Conservation (phyloP, 352 stramenopile species). For the Phytophthora citrophthora region DNA sequence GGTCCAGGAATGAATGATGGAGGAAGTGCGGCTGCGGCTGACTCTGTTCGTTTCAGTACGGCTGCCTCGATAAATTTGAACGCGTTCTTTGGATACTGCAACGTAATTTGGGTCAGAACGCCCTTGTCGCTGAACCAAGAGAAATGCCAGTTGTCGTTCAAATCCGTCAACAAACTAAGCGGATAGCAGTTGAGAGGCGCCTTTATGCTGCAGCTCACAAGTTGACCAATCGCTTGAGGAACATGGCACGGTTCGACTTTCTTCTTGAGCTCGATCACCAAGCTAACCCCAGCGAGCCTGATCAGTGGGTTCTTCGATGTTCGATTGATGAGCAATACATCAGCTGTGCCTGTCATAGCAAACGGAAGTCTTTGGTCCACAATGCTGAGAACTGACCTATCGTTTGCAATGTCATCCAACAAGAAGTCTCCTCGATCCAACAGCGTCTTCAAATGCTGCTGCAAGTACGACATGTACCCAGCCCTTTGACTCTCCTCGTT, state of each 20-base stretch:
- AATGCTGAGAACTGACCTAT: too few species aligned
- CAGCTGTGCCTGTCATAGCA: conserved; percentile 35
- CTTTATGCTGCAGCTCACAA: conserved; percentile 36
- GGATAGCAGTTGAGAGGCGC: conserved; percentile 28
- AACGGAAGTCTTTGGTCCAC: conserved; percentile 15
- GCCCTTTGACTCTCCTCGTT: too few species aligned
- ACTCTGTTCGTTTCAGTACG: too few species aligned
- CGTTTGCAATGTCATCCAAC: too few species aligned
- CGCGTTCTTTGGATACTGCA: too few species aligned
- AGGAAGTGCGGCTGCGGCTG: too few species aligned
- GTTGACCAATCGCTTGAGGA: conserved; percentile 35
- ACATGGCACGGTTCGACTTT: conserved; percentile 22
- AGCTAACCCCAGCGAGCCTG: conserved; percentile 31
- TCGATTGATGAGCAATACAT: conserved; percentile 40
- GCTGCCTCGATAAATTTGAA: too few species aligned
- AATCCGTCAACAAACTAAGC: conserved; percentile 37
- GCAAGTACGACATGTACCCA: too few species aligned
- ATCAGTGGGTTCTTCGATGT: conserved; percentile 31
- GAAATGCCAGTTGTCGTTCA: conserved; percentile 40
- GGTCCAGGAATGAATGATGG: conserved; percentile 7
- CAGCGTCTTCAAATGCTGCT: too few species aligned
- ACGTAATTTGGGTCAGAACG: conserved; percentile 26
- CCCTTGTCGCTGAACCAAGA: conserved; percentile 29
- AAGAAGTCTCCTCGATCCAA: too few species aligned
- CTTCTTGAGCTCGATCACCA: conserved; percentile 38